These are phyloP conservation scores for Thraustochytrium sp. DNA, from an alignment of 352 stramenopile genomes.

Conservation along the genomic window DNA sequence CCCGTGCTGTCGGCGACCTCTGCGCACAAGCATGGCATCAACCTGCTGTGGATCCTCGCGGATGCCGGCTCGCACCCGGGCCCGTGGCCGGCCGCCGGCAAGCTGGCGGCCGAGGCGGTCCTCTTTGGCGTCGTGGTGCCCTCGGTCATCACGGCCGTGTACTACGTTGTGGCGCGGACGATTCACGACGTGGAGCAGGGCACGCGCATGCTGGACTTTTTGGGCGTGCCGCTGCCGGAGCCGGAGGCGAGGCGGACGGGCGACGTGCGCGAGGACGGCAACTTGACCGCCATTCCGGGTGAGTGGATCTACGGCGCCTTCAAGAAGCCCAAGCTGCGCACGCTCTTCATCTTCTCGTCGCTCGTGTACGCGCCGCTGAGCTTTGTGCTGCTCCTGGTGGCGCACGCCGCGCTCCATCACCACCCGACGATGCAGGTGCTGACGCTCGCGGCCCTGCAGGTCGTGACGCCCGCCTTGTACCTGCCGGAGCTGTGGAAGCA, in stretches of 20 bases:
- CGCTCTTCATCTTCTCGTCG: neutral
- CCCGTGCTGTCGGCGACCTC: neutral
- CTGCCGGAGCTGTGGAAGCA: neutral
- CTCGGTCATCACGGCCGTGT: neutral
- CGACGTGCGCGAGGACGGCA: neutral
- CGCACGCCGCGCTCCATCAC: neutral
- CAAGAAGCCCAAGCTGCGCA: neutral
- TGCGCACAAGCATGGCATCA: conserved; percentile 30
- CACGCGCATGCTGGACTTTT: neutral
- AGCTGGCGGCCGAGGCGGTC: neutral
- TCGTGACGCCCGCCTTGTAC: neutral
- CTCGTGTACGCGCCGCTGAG: neutral
- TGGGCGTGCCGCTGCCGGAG: conserved; percentile 6
- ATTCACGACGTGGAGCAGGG: neutral
- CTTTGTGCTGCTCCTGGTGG: neutral
- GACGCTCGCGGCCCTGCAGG: neutral
- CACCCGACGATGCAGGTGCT: neutral
- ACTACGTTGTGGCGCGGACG: neutral
- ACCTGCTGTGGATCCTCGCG: conserved; percentile 28
- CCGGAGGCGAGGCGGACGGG: neutral
- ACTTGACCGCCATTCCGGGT: neutral
- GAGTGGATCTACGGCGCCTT: conserved; percentile 27
- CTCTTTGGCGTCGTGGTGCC: conserved; percentile 19
- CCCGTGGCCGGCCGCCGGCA: neutral
- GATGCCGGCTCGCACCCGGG: neutral